Base-by-base conservation (phyloP, 164 flowering plant species). In the Amborella trichopoda region DNA sequence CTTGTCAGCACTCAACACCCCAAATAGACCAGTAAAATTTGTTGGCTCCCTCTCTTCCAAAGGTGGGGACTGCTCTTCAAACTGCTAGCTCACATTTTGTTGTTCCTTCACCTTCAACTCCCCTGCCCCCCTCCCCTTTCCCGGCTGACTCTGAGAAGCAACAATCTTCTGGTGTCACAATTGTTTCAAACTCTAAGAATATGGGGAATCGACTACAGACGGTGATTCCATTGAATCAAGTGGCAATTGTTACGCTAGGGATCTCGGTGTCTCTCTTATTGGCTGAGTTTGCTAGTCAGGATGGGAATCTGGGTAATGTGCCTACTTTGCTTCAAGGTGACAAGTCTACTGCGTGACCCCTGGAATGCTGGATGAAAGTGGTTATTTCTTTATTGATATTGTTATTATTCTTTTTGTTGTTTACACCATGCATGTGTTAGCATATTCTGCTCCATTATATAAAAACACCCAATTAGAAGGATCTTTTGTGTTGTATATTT, bases 231-330 rank as follows among this genome's bases (percentile, higher is more conserved):
- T 59, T 68, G 4, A 80, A 67, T 21, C 71, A 86, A 30, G 78
- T 81, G 67, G 84, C 91, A 26, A 82, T 87, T 58, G 90, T 79
- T 23, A 84, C 93, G 43, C 93, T 93, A 59, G 98, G 95, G 56
- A 81, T 87, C 60, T 80, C 98, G n/a, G 90, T 93, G 32, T 91
- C 96, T n/a, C 95, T 90, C 23, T 68, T 83, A 60, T 80, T 81
- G 20, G 90, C 83, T 5, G 93, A 90, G 57, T 76, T 66, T 48
- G 69, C 71, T 38, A 68, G 68, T 59, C 65, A 65, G 19, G 89
- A 83, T 63, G 81, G 69, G 6, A 59, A 54, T 61, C 82, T 72
- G 65, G 90, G 64, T 22, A n/a, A n/a, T n/a, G n/a, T n/a, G n/a
- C n/a, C n/a, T n/a, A n/a, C n/a, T n/a, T n/a, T n/a, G n/a, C n/a